A percentile compares a stretch with the other conserved stretches of the same genome.
Evolutionary conservation across 352 stramenopile species (phyloP).

Genomic region (Paralagenidium karlingii): DNA sequence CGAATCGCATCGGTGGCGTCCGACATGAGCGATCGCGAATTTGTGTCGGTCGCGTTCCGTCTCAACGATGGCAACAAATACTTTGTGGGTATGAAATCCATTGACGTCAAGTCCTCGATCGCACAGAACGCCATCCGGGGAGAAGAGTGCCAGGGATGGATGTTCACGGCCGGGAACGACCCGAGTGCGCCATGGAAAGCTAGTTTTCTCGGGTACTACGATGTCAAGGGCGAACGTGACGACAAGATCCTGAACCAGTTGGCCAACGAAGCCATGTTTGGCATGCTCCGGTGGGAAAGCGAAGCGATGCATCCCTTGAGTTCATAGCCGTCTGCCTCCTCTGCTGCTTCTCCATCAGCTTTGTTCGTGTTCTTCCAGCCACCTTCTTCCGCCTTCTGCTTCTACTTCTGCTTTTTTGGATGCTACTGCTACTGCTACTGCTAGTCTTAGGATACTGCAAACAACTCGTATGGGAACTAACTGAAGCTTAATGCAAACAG

Average conservation of each 20-base stretch:
- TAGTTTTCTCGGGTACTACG: slow-evolving; percentile 70
- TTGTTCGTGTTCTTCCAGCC: too few species aligned
- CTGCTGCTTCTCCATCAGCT: too few species aligned
- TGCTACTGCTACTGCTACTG: too few species aligned
- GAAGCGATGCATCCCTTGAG: slow-evolving; percentile 72
- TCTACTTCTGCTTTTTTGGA: too few species aligned
- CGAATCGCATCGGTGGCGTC: slow-evolving; percentile 62
- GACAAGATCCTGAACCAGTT: slow-evolving; percentile 77
- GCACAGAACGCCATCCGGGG: slow-evolving; percentile 67
- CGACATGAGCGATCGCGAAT: slow-evolving; percentile 60
- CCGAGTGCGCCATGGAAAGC: slow-evolving; percentile 58
- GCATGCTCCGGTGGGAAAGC: slow-evolving; percentile 76
- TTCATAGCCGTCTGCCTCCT: too few species aligned
- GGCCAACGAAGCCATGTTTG: slow-evolving; percentile 77
- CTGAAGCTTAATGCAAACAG: too few species aligned
- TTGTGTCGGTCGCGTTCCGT: slow-evolving; percentile 65
- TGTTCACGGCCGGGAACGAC: slow-evolving; percentile 53
- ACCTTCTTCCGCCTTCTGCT: too few species aligned
- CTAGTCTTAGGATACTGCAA: too few species aligned
- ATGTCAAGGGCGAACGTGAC: slow-evolving; percentile 74
- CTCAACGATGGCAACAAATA: slow-evolving; percentile 66
- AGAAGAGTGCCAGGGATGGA: slow-evolving; percentile 75
- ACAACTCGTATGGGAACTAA: too few species aligned
- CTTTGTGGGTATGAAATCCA: slow-evolving; percentile 66
- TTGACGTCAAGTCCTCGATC: slow-evolving; percentile 51